phyloP scores from a whole-genome alignment of 495 filamentous ascomycete genomes.

The Glarea lozoyensis region DNA sequence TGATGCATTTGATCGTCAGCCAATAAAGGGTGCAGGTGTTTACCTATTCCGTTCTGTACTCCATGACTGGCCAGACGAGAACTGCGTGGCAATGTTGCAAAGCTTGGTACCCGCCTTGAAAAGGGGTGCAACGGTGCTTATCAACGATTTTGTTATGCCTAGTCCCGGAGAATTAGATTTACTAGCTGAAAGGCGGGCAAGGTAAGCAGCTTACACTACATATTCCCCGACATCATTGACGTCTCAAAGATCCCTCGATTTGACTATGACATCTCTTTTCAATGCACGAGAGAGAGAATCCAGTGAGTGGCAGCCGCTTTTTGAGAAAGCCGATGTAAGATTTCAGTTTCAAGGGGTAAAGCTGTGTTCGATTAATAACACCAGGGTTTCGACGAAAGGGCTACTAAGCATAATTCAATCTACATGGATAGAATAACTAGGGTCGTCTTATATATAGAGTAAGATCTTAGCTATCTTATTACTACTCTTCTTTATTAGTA shows the following conservation, averaged over 20 bases:
- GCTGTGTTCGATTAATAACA: too few relatives aligned
- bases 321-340: slow-evolving; percentile 15
- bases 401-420: too few relatives aligned
- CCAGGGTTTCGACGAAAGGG: too few relatives aligned
- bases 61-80: slow-evolving; percentile 34
- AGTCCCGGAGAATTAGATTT: slow-evolving; percentile 28
- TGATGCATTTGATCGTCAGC: slow-evolving; percentile 37
- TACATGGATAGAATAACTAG: too few relatives aligned
- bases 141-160: slow-evolving; percentile 35
- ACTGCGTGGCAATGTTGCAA: slow-evolving; percentile 30
- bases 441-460: too few relatives aligned
- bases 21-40: slow-evolving; percentile 31
- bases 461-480: too few relatives aligned
- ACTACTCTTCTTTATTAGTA: too few relatives aligned
- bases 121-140: slow-evolving; percentile 29
- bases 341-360: too few relatives aligned
- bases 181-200: slow-evolving; percentile 36
- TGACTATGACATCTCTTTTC: slow-evolving; percentile 9
- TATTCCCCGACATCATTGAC: neutral
- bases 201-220: slow-evolving; percentile 11
- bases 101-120: slow-evolving; percentile 33
- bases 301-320: slow-evolving; percentile 23
- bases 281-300: slow-evolving; percentile 24
- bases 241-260: neutral
- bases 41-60: slow-evolving; percentile 41